phyloP scores from a whole-genome alignment of 805 yeast species.

The Zygosaccharomyces kombuchaensis region DNA sequence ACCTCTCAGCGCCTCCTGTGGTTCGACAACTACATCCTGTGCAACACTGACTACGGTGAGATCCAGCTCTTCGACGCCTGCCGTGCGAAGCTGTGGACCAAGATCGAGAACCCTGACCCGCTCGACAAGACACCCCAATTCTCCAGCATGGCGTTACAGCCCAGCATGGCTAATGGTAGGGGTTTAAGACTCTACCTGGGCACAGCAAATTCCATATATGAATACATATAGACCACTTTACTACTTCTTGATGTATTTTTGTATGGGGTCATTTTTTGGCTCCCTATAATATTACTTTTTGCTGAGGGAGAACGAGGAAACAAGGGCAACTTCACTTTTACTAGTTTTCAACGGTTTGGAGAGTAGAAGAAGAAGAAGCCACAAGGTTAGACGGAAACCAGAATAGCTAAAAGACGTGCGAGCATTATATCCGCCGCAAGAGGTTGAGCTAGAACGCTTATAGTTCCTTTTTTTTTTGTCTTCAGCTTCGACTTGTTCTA shows the following conservation, averaged over 20 bases:
- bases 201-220: constrained; percentile 14
- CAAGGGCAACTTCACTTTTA: background rate
- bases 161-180: constrained; percentile 21
- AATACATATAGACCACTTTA: constrained; percentile 4
- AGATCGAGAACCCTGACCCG: constrained; percentile 19
- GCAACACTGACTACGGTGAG: constrained; percentile 30
- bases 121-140: constrained; percentile 10
- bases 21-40: constrained; percentile 19
- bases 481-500: background rate
- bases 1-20: constrained; percentile 25
- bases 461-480: background rate
- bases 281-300: background rate
- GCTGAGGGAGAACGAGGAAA: background rate
- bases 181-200: constrained; percentile 27
- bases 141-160: constrained; percentile 25
- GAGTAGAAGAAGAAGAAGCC: background rate
- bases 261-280: background rate
- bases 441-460: background rate
- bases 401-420: background rate
- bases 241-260: background rate
- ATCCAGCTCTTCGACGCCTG: constrained; percentile 22
- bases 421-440: background rate
- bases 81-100: constrained; percentile 23
- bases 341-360: background rate
- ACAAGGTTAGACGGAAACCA: background rate